A percentile compares a stretch with the other conserved stretches of the same genome.
Evolutionary conservation across 257 asterid genomes (phyloP).

Genomic region (Salvia rosmarinus): DNA sequence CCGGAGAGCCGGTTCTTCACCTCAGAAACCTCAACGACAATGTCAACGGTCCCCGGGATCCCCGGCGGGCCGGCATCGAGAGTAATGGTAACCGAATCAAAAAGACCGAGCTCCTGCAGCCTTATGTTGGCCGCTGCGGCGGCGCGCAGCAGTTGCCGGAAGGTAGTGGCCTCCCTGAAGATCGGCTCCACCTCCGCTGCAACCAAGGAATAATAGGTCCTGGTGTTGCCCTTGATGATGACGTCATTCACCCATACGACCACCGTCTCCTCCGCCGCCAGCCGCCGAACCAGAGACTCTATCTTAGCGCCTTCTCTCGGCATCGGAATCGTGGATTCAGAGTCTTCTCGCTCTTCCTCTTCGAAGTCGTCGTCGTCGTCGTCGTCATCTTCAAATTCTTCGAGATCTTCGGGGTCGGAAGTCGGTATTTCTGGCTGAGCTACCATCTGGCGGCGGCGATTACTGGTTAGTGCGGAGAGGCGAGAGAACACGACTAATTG

Average conservation of each 20-base stretch:
- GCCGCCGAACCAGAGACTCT: constrained; percentile 62
- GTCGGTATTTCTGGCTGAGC: constrained; percentile 23
- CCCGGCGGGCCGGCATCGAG: constrained; percentile 87
- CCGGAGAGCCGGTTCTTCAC: constrained; percentile 57
- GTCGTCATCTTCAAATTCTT: constrained; percentile 40
- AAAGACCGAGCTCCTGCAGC: constrained; percentile 65
- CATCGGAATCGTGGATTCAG: constrained; percentile 36
- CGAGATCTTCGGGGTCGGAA: constrained; percentile 21
- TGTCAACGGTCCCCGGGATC: constrained; percentile 82
- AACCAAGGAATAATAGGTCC: constrained; percentile 65
- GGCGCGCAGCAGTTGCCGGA: constrained; percentile 75
- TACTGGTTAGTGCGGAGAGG: constrained; percentile 15
- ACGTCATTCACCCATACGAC: constrained; percentile 82
- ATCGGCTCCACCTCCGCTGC: constrained; percentile 68
- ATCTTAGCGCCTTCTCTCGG: constrained; percentile 47
- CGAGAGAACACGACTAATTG: neutral
- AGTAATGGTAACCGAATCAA: constrained; percentile 77
- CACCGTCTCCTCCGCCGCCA: constrained; percentile 67
- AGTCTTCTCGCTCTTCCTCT: constrained; percentile 42
- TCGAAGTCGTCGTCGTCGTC: constrained; percentile 48
- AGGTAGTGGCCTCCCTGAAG: constrained; percentile 60
- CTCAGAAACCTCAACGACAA: constrained; percentile 77
- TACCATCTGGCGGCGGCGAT: constrained; percentile 38
- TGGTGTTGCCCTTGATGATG: constrained; percentile 77
- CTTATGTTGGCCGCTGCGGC: constrained; percentile 60